A percentile compares a stretch with the other conserved stretches of the same genome.
Conservation (phyloP, 148 eudicot species). For the Rheum nobile region DNA sequence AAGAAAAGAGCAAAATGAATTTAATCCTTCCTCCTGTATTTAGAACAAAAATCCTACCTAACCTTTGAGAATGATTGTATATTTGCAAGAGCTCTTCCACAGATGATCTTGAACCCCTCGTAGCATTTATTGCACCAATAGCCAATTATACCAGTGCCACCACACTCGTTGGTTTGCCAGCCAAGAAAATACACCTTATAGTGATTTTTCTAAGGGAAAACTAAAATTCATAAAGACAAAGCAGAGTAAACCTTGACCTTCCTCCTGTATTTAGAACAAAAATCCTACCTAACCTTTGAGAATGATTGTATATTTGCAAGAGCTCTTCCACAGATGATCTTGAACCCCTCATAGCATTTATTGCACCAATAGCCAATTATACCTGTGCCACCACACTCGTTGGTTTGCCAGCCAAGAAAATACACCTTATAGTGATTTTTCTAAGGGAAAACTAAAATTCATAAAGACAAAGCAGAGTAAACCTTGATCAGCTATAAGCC, state of each 20-base stretch:
- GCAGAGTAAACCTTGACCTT: conserved; percentile 61
- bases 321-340: conserved; percentile 89
- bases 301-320: conserved; percentile 82
- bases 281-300: conserved; percentile 58
- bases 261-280: not conserved
- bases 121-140: conserved; percentile 91
- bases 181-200: not conserved
- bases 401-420: not conserved
- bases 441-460: not conserved
- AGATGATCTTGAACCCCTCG: conserved; percentile 92
- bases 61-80: conserved; percentile 97
- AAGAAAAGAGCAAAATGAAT: not conserved
- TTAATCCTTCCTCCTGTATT: not conserved
- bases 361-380: conserved; percentile 94
- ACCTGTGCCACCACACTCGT: conserved; percentile 31
- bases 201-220: not conserved
- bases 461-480: conserved; percentile 6
- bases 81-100: conserved; percentile 80
- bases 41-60: conserved; percentile 5
- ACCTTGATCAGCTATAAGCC: conserved; percentile 99
- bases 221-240: not conserved
- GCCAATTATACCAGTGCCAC: conserved; percentile 76
- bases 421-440: not conserved
- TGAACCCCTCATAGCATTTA: conserved; percentile 92
- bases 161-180: not conserved